Evolutionary conservation across 2,329 filamentous ascomycete species (phyloP), one percentile per base, ranked within the genome.

Genomic region (Fusarium miscanthi): DNA sequence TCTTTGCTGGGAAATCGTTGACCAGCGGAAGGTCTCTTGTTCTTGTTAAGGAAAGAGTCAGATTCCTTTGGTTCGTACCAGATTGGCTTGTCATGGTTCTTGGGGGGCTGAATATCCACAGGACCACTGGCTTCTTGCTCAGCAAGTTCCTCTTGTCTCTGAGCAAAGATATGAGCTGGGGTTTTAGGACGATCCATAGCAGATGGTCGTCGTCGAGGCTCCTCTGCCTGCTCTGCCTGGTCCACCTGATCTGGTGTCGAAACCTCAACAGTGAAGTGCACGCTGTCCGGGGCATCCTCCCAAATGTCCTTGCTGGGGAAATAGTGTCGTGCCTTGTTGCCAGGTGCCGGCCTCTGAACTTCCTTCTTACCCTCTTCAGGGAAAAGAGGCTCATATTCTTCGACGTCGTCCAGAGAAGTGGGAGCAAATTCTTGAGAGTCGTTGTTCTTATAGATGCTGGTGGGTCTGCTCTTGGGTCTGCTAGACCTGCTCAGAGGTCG

Each of bases 271-370:
- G 89, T 91, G 78, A 88, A 90, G 77, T 96, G 91, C 58, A 94
- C 86, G 82, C 94, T 97, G 78, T 91, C 92, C 8, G 97, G 96
- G 1, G 94, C 92, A 80, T 99, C 97, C 84, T 99, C 96, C 96
- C 96, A 99, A 43, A 98, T 90, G 80, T 99, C 96, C 80, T 95
- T 93, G 81, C 95, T 98, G 3, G 96, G 96, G 82, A 99, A 99
- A 69, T 88, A 82, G 67, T 92, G 92, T 71, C 90, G 89, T 68
- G 87, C 84, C 72, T 89, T 86, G 71, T 87, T 86, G 56, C 86
- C 79, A 51, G 78, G 61, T 42, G 83, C 77, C 13, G 80, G 77
- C 37, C 80, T 79, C 23, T 83, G 80, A 59, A 83, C 74, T 31
- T 87, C 83, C 59, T 87, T 84, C 62, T 90, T 88, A 7, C 88